Evolutionary conservation across 1,139 yeast species (phyloP), one percentile per base, ranked within the genome.

Genomic region (Wickerhamomyces sp.): DNA sequence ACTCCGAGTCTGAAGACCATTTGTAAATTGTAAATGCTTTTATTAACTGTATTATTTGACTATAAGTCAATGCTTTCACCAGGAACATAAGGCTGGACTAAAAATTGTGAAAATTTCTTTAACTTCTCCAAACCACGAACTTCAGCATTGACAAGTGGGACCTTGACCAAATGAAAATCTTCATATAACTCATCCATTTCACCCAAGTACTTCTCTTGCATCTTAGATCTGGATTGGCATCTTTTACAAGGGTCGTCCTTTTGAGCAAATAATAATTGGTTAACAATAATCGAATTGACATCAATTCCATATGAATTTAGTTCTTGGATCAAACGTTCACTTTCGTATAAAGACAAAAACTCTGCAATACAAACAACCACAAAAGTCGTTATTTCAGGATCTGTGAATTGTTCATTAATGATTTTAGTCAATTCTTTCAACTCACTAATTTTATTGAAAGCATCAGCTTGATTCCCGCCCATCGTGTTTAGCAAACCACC

Each of bases 301-400:
- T 92, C 98, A 82, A 92, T 92, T 51, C 89, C 86, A 65, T 87
- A 92, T 39, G 94, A 81, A 68, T 89, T 84, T 60, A 92, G 76
- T 61, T 92, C 98, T 67, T 92, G 98, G 52, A 90, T 86, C 82
- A 92, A 79, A 67, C 98, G 81, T 68, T 92, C 98, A 19, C 97
- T 90, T 65, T 92, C 98, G 63, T 92, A 92, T 39, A 92, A 72
- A 3, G 97, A 90, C 58, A 92, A 73, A 64, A 92, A 92, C 66
- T 92, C 98, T 35, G 97, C 88, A 49, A 92, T 92, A 67, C 98
- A 92, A 33, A 92, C 98, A 67, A 97, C 92, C 21, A 92, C 87
- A 63, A 92, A 92, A 3, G 98, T 92, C 18, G 98, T 92, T 58
- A 92, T 72, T 46, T 92, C 97, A 3, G 98, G 96, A 64, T 92